phyloP scores from a whole-genome alignment of 345 rosid genomes.

The Sisymbrium altissimum region DNA sequence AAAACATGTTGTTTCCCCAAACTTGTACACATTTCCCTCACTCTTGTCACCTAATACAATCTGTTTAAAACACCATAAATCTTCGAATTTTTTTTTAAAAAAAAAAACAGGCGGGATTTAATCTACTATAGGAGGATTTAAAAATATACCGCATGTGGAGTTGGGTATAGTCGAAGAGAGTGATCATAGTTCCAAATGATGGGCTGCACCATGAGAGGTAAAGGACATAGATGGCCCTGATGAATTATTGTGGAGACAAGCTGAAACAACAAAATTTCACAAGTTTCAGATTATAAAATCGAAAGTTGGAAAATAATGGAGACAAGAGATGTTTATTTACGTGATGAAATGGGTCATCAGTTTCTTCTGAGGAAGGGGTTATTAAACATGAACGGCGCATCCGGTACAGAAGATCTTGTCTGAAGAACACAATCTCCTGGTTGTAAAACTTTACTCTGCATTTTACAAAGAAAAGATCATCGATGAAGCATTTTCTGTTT shows the following conservation, averaged over 20 bases:
- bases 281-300: slow-evolving; percentile 6
- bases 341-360: slow-evolving; percentile 76
- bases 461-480: slow-evolving; percentile 1
- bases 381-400: slow-evolving; percentile 94
- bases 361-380: slow-evolving; percentile 82
- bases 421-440: slow-evolving; percentile 89
- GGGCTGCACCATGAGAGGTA: slow-evolving; percentile 88
- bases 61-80: too few species aligned
- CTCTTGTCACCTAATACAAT: slow-evolving; percentile 46
- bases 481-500: too few species aligned
- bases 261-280: slow-evolving; percentile 45
- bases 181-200: slow-evolving; percentile 96
- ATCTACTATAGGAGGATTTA: neutral
- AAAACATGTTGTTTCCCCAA: slow-evolving; percentile 77
- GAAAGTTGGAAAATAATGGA: neutral
- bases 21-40: slow-evolving; percentile 76
- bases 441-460: slow-evolving; percentile 81
- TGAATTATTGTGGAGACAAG: slow-evolving; percentile 91
- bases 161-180: slow-evolving; percentile 83
- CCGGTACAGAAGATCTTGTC: slow-evolving; percentile 80
- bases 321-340: slow-evolving; percentile 40
- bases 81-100: too few species aligned
- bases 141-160: slow-evolving; percentile 73
- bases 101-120: neutral
- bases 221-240: slow-evolving; percentile 94